phyloP scores from a whole-genome alignment of 2,329 filamentous ascomycete species.

The Tolypocladium capitatum region DNA sequence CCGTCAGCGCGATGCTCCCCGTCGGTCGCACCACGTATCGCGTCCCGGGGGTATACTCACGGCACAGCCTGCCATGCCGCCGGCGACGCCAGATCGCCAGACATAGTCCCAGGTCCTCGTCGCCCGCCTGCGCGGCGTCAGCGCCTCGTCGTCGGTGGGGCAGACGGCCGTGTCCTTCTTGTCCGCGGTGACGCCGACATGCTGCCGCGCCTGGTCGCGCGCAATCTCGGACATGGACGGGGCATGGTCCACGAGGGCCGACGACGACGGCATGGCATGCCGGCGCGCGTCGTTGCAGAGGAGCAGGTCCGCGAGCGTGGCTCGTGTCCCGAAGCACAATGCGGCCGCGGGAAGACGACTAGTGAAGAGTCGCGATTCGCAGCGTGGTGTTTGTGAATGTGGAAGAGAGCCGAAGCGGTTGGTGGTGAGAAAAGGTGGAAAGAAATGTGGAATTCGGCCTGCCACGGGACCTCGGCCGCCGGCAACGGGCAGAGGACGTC shows the following conservation, averaged over 20 bases:
- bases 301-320: neutral
- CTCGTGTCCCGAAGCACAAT: neutral
- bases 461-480: too few species aligned
- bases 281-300: slow-evolving; percentile 1
- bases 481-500: too few species aligned
- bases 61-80: slow-evolving; percentile 81
- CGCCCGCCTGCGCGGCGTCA: slow-evolving; percentile 29
- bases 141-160: slow-evolving; percentile 35
- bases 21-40: too few species aligned
- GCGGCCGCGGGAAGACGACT: neutral
- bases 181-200: slow-evolving; percentile 9
- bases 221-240: slow-evolving; percentile 39
- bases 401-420: neutral
- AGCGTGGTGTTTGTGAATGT: neutral
- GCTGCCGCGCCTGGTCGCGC: slow-evolving; percentile 18
- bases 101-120: slow-evolving; percentile 70
- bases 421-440: neutral
- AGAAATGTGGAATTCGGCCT: too few species aligned
- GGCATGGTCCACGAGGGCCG: slow-evolving; percentile 42
- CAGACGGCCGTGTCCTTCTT: slow-evolving; percentile 27
- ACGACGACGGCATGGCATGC: slow-evolving; percentile 36
- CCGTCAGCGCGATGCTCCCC: slow-evolving; percentile 2
- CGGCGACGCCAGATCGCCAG: slow-evolving; percentile 70
- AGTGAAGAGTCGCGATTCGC: neutral
- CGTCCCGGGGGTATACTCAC: slow-evolving; percentile 38